Conservation (phyloP, 495 filamentous ascomycete genomes). For the Cenococcum geophilum region DNA sequence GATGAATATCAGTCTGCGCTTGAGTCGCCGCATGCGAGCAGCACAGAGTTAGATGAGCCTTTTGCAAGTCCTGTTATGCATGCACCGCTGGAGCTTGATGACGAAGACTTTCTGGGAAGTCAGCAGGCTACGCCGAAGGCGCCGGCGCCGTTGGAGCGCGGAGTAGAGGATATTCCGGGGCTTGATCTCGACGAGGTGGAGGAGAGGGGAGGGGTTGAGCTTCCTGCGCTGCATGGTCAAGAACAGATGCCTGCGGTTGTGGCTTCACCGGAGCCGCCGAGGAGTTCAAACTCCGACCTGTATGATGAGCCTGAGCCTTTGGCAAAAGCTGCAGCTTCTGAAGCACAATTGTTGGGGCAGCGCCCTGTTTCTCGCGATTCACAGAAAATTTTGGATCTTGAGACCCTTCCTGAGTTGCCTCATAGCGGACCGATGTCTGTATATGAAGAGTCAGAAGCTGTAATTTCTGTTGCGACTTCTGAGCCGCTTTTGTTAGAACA, state of each 20-base stretch:
- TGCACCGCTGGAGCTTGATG: too few species aligned
- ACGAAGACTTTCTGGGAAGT: slow-evolving; percentile 32
- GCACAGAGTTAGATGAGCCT: slow-evolving; percentile 1
- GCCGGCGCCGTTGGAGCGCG: slow-evolving; percentile 11
- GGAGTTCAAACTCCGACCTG: too few species aligned
- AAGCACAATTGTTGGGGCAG: neutral
- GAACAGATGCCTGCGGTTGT: neutral
- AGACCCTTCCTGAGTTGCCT: neutral
- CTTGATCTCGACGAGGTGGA: slow-evolving; percentile 6
- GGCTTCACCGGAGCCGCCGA: too few species aligned
- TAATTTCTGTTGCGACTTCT: too few species aligned
- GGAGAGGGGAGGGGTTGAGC: neutral
- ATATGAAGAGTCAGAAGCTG: too few species aligned
- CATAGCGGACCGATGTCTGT: neutral
- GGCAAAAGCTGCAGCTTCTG: too few species aligned
- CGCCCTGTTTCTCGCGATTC: neutral
- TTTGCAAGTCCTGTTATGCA: too few species aligned
- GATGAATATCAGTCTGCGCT: slow-evolving; percentile 39
- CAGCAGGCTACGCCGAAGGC: slow-evolving; percentile 38
- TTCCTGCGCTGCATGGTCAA: slow-evolving; percentile 2
- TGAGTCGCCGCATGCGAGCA: slow-evolving; percentile 26
- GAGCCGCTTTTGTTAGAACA: too few species aligned
- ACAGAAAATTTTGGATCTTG: neutral
- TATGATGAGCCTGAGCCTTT: too few species aligned
- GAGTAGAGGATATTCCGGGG: too few species aligned